A percentile compares a stretch with the other conserved stretches of the same genome.
Conservation (phyloP, 129 eudicot genomes). For the Ambrosia trifida region DNA sequence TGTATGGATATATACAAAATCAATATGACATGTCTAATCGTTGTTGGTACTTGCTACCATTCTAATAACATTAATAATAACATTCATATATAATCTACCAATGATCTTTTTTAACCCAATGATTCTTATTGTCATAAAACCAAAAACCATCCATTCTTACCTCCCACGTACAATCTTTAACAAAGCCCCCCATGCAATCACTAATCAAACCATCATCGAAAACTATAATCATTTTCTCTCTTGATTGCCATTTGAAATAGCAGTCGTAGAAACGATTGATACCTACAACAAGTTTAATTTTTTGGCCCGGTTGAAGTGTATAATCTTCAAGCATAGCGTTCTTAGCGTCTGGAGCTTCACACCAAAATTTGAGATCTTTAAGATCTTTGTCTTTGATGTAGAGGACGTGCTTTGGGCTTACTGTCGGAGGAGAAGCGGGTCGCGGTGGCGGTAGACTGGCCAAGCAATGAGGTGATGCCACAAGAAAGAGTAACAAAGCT, state of each 20-base stretch:
- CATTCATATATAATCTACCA: not conserved
- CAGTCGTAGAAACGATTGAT: not conserved
- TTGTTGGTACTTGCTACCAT: too few relatives aligned
- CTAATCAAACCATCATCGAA: not conserved
- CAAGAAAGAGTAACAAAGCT: conserved; percentile 11
- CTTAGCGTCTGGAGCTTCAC: not conserved
- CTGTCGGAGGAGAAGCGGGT: not conserved
- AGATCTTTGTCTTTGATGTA: conserved; percentile 15
- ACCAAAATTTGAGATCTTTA: not conserved
- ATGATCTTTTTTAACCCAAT: conserved; percentile 6
- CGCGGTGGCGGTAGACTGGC: not conserved
- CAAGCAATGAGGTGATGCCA: not conserved
- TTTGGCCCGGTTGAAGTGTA: conserved; percentile 17
- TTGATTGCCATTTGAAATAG: conserved; percentile 9
- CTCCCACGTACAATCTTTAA: conserved; percentile 26
- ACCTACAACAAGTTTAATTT: not conserved
- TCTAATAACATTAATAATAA: too few relatives aligned
- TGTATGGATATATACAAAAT: too few relatives aligned
- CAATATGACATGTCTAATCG: too few relatives aligned
- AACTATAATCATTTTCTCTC: not conserved
- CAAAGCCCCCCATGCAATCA: conserved; percentile 3
- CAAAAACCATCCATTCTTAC: conserved; percentile 17
- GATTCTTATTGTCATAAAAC: not conserved
- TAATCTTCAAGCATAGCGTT: not conserved
- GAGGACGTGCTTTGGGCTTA: not conserved